Conservation (phyloP, 2,329 filamentous ascomycete genomes). For the Clarireedia hainanense region DNA sequence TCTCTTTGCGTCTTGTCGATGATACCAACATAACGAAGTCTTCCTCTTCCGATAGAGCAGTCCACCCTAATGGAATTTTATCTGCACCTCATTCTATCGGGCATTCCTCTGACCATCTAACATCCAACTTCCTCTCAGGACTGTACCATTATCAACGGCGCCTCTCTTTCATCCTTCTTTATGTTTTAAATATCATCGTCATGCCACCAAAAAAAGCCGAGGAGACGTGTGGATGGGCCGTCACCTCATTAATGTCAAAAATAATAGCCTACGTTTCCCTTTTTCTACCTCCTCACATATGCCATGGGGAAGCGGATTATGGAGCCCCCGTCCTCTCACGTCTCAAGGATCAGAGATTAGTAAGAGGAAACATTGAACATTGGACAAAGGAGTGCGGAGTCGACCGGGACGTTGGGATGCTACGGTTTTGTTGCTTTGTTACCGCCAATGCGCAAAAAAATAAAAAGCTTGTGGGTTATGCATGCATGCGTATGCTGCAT, state of each 20-base stretch:
- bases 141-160: constrained; percentile 9
- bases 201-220: constrained; percentile 3
- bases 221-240: constrained; percentile 7
- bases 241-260: constrained; percentile 10
- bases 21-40: constrained; percentile 18
- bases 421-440: background rate
- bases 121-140: background rate
- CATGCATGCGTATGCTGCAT: background rate
- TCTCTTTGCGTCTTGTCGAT: constrained; percentile 15
- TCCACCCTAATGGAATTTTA: background rate
- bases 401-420: background rate
- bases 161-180: constrained; percentile 5
- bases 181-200: background rate
- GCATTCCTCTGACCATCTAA: background rate
- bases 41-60: constrained; percentile 6
- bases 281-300: background rate
- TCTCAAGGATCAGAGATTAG: background rate
- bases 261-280: constrained; percentile 8
- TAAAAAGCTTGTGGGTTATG: background rate
- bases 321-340: background rate
- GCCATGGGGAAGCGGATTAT: background rate
- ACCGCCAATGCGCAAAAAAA: background rate
- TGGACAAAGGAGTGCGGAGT: constrained; percentile 4
- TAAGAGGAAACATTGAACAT: background rate
- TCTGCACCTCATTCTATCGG: background rate